Base-by-base conservation (phyloP, 306 rosid species). In the Pueraria montana region DNA sequence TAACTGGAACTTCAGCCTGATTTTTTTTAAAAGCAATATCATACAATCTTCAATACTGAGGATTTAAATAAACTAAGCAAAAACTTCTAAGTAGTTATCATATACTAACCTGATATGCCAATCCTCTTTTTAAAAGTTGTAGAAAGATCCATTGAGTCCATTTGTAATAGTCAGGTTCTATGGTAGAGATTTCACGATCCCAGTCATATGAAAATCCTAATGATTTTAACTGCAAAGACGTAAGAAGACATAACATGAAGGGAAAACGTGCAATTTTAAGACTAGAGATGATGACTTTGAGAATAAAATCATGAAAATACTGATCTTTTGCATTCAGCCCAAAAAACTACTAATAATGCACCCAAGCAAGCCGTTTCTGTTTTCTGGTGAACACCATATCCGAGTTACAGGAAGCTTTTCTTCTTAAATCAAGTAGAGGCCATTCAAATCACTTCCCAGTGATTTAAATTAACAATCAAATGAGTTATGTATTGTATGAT, bases 61-160 rank as follows among this genome's bases (percentile, higher is more conserved):
- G 71, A 52, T 72, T 79, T 10, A 23, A 62, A 72, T 62, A 78
- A 81, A 81, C 74, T 62, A 38, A 34, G 43, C 10, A 48, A 76
- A 71, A 67, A 38, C 36, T 52, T 74, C 11, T 23, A 34, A 74
- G 84, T 8, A 55, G 64, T 69, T 69, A 78, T 80, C 79, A 78
- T 52, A 76, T 43, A 34, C 77, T 73, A 69, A 95, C 99, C 98
- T 96, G 98, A 86, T 93, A 96, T 42, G 99, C 99, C 85, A 96
- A 69, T 72, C 98, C 99, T 89, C 97, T 91, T 89, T 93, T 93
- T 30, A 93, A 82, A 53, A 96, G 92, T 82, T 93, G 99, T 78
- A 96, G 94, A 91, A 96, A 96, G 80, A 96, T 93, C 99, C 99
- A 96, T 50, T 92, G 99, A 30, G 99, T 96, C 99, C 99, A 96